These are phyloP conservation scores for Pythium rhizo-oryzae DNA, from an alignment of 352 stramenopile species.

Conservation along the genomic window DNA sequence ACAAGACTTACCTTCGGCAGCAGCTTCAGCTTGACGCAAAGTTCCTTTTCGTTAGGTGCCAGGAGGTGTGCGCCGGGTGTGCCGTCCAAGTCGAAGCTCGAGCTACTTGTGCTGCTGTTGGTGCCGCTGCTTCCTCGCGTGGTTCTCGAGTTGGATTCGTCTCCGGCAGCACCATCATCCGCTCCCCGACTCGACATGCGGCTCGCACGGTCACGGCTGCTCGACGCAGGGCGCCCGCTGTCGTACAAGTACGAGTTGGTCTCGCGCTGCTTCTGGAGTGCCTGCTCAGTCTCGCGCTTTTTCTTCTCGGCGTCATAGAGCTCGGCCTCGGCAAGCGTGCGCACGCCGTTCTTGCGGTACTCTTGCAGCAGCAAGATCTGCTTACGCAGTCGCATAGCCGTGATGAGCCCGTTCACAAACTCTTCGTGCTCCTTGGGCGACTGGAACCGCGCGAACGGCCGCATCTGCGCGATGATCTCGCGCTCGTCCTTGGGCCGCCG, in stretches of 20 bases:
- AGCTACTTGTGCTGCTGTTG: slow-evolving; percentile 27
- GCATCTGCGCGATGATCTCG: slow-evolving; percentile 93
- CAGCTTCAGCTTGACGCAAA: slow-evolving; percentile 91
- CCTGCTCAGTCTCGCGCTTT: slow-evolving; percentile 91
- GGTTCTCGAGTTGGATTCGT: slow-evolving; percentile 36
- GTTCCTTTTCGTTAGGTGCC: slow-evolving; percentile 87
- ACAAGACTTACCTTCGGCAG: slow-evolving; percentile 74
- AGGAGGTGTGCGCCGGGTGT: slow-evolving; percentile 89
- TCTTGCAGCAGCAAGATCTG: slow-evolving; percentile 97
- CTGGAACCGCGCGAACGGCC: slow-evolving; percentile 96
- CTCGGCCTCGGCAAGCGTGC: slow-evolving; percentile 93
- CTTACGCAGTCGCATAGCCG: slow-evolving; percentile 92
- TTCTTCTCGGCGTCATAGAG: slow-evolving; percentile 95
- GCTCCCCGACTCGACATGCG: slow-evolving; percentile 68
- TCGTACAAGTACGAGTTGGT: slow-evolving; percentile 88
- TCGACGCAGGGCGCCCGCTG: slow-evolving; percentile 53
- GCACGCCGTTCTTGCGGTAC: slow-evolving; percentile 95
- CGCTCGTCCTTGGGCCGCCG: slow-evolving; percentile 94
- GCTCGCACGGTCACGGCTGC: slow-evolving; percentile 64
- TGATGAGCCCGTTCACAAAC: slow-evolving; percentile 92
- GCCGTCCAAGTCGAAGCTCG: slow-evolving; percentile 77
- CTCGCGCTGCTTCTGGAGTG: slow-evolving; percentile 88
- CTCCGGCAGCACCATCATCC: slow-evolving; percentile 32
- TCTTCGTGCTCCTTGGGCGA: slow-evolving; percentile 92
- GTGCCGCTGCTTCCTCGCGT: slow-evolving; percentile 27